Evolutionary conservation across 305 asterid species (phyloP).

Genomic region (Ajuga reptans): DNA sequence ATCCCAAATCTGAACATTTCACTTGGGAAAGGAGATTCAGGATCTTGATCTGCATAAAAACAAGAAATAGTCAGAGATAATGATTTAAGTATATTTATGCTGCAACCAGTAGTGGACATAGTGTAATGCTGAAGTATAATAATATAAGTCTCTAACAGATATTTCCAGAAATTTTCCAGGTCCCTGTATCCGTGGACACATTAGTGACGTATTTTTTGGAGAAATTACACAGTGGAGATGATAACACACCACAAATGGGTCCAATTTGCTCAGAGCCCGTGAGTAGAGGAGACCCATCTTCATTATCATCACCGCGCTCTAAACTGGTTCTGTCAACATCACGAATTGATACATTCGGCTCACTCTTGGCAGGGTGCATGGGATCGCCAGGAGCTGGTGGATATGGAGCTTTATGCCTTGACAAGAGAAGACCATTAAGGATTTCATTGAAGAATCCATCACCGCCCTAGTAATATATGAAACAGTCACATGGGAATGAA

Average conservation of each 20-base stretch:
- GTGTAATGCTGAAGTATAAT: background rate
- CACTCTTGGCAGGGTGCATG: constrained; percentile 33
- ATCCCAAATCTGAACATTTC: constrained; percentile 77
- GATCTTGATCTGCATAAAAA: constrained; percentile 48
- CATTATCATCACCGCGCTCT: constrained; percentile 42
- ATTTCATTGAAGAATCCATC: constrained; percentile 94
- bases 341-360: constrained; percentile 27
- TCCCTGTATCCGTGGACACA: constrained; percentile 30
- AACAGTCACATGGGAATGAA: constrained; percentile 11
- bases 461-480: constrained; percentile 64
- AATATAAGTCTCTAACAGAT: constrained; percentile 19
- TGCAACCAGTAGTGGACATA: constrained; percentile 8
- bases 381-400: constrained; percentile 59
- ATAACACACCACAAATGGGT: constrained; percentile 43
- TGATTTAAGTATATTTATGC: background rate
- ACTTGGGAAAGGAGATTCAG: constrained; percentile 56
- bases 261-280: constrained; percentile 35
- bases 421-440: constrained; percentile 73
- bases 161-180: constrained; percentile 24
- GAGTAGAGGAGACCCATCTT: constrained; percentile 66
- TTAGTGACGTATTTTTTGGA: constrained; percentile 21
- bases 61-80: constrained; percentile 22
- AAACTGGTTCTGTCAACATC: constrained; percentile 32
- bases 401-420: constrained; percentile 77
- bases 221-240: constrained; percentile 23